Conservation (phyloP, 139 green algal species). For the Limnomonas spitsbergensis region DNA sequence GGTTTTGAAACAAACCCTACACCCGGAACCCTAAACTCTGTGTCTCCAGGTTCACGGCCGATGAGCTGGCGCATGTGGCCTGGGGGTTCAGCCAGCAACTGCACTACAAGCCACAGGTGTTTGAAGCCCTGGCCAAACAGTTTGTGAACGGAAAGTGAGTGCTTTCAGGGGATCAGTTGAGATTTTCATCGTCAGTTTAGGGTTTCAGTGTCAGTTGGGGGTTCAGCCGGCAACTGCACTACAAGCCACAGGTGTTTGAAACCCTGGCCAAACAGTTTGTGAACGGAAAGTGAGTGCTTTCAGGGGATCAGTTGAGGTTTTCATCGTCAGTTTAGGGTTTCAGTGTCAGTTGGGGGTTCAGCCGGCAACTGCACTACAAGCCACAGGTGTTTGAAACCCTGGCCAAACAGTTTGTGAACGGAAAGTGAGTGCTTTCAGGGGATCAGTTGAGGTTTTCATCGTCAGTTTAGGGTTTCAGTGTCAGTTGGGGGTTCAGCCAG, state of each 20-base stretch:
- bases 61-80: background rate
- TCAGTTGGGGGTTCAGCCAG: background rate
- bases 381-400: background rate
- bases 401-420: background rate
- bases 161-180: no score
- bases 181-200: no score
- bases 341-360: background rate
- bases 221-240: background rate
- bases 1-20: no score
- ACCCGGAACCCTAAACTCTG: no score
- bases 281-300: background rate
- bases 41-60: no score
- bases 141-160: background rate
- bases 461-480: no score
- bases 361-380: background rate
- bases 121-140: background rate
- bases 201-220: background rate
- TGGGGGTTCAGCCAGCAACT: background rate
- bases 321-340: no score
- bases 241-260: background rate
- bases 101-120: background rate
- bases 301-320: no score
- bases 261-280: background rate
- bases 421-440: background rate
- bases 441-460: no score